These are phyloP conservation scores for Kwoniella heveanensis DNA, from an alignment of 768 basidiomycete genomes.

Conservation along the genomic window DNA sequence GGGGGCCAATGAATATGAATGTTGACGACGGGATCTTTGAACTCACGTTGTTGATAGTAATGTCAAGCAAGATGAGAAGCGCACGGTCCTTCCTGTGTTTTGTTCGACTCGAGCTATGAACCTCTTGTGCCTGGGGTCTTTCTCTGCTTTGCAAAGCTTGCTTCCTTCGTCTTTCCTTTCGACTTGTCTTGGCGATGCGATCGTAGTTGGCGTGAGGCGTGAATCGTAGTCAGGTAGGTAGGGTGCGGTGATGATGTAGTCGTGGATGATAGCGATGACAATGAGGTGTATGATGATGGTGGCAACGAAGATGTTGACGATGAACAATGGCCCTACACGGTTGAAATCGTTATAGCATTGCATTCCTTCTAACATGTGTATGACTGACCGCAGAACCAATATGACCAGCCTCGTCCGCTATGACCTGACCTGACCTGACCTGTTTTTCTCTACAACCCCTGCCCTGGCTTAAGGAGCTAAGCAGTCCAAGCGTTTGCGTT, in stretches of 20 bases:
- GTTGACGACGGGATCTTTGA: neutral
- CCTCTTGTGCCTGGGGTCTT: conserved; percentile 10
- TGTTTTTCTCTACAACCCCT: neutral
- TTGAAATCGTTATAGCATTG: too few relatives aligned
- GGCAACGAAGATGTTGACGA: neutral
- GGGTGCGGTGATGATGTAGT: neutral
- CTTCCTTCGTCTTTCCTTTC: neutral
- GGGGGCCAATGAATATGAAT: too few relatives aligned
- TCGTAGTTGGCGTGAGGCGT: neutral
- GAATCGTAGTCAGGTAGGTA: neutral
- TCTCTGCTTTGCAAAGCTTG: too few relatives aligned
- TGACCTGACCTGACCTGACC: too few relatives aligned
- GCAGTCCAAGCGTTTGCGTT: neutral
- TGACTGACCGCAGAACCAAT: too few relatives aligned
- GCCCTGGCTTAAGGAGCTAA: too few relatives aligned
- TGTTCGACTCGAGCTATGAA: neutral
- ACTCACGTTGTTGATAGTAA: neutral
- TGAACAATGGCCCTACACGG: too few relatives aligned
- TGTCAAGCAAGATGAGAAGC: neutral
- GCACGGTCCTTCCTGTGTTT: conserved; percentile 14
- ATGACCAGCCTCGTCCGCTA: conserved; percentile 14
- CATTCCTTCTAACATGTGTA: neutral
- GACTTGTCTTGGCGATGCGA: neutral
- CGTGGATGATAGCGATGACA: neutral
- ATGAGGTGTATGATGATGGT: conserved; percentile 2